Conservation (phyloP, 257 asterid species). For the Nemophila menziesii region DNA sequence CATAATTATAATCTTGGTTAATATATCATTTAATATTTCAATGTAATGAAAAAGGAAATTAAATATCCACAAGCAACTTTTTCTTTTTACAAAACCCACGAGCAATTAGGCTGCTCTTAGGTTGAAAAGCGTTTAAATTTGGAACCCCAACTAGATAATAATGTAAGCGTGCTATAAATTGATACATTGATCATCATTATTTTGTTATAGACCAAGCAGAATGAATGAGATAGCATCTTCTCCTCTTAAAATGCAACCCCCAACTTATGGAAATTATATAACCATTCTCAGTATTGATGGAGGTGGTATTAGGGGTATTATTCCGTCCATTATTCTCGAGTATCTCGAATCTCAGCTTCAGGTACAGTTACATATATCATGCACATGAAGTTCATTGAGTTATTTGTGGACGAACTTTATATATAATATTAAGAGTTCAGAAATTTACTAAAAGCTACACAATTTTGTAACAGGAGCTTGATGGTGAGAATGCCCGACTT, state of each 20-base stretch:
- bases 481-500: constrained; percentile 42
- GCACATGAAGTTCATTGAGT: too few species aligned
- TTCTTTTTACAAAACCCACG: too few species aligned
- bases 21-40: too few species aligned
- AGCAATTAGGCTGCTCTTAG: too few species aligned
- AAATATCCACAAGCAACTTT: too few species aligned
- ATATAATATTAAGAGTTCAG: neutral
- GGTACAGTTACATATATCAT: constrained; percentile 11
- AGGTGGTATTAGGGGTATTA: constrained; percentile 48
- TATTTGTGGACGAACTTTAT: neutral
- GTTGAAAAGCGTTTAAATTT: too few species aligned
- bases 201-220: too few species aligned
- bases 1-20: too few species aligned
- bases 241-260: constrained; percentile 22
- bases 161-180: too few species aligned
- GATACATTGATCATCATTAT: too few species aligned
- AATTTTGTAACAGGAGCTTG: constrained; percentile 23
- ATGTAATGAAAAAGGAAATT: too few species aligned
- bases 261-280: constrained; percentile 23
- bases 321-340: constrained; percentile 30
- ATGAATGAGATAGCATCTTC: constrained; percentile 14
- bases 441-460: neutral
- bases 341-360: constrained; percentile 39
- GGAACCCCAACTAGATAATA: too few species aligned
- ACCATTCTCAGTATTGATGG: constrained; percentile 48